Conservation (phyloP, 495 filamentous ascomycete species). For the Penicillium canariense region DNA sequence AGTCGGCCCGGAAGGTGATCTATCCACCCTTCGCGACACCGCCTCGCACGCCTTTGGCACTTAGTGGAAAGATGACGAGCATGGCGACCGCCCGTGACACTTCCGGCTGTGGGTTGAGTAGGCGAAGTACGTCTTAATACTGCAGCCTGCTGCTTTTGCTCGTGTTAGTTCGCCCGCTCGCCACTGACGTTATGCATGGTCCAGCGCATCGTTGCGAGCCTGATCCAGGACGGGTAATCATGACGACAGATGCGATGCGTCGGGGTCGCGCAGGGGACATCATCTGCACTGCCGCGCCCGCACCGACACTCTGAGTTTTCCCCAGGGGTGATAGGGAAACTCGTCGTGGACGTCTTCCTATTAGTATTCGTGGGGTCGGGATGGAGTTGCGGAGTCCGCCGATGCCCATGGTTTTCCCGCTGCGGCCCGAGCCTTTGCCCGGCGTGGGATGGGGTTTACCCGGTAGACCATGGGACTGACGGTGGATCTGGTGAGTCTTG, state of each 20-base stretch:
- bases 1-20: not conserved
- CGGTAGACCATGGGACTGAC: not conserved
- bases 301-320: too few species aligned
- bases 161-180: not conserved
- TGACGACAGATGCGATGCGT: too few species aligned
- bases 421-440: not conserved
- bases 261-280: too few species aligned
- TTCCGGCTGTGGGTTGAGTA: not conserved
- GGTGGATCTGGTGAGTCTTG: not conserved
- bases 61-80: not conserved
- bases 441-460: slow-evolving; percentile 1
- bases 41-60: not conserved
- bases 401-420: slow-evolving; percentile 15
- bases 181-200: not conserved
- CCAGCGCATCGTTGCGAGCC: too few species aligned
- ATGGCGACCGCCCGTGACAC: not conserved
- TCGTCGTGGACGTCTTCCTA: slow-evolving; percentile 2
- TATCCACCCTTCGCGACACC: slow-evolving; percentile 3
- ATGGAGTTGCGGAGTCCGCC: slow-evolving; percentile 21
- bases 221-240: too few species aligned
- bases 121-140: too few species aligned
- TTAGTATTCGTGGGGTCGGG: slow-evolving; percentile 8
- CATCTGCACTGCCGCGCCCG: too few species aligned
- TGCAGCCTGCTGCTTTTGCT: too few species aligned
- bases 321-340: slow-evolving; percentile 22